Percentiles rank a stretch among this genome's conserved stretches.
These are phyloP conservation scores for Thelephora terrestris DNA, from an alignment of 1,284 basidiomycete genomes.

Conservation along the genomic window DNA sequence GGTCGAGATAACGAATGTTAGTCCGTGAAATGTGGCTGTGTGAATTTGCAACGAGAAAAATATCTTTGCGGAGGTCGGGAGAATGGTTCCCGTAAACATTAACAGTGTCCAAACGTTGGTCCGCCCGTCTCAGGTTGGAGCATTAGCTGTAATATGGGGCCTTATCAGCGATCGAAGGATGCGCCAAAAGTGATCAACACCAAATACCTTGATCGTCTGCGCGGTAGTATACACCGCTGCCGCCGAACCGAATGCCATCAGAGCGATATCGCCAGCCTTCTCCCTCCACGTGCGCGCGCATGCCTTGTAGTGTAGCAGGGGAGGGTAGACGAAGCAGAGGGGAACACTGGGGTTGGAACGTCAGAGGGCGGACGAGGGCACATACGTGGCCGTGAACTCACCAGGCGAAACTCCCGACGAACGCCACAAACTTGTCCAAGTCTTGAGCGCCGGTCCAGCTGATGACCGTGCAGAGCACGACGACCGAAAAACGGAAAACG, in stretches of 20 bases:
- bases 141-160: conserved; percentile 25
- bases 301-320: conserved; percentile 88
- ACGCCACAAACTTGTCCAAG: conserved; percentile 94
- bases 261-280: conserved; percentile 64
- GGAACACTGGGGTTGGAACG: conserved; percentile 60
- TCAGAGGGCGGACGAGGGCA: not conserved
- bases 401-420: conserved; percentile 94
- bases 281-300: conserved; percentile 66
- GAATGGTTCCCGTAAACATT: no score
- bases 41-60: no score
- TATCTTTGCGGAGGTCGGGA: no score
- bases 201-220: conserved; percentile 69
- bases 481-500: conserved; percentile 70
- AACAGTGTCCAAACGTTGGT: conserved; percentile 15
- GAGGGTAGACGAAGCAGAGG: conserved; percentile 89
- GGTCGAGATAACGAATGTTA: no score
- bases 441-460: conserved; percentile 84
- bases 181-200: conserved; percentile 13
- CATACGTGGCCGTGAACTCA: conserved; percentile 30
- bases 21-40: no score
- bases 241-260: conserved; percentile 77
- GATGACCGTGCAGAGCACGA: conserved; percentile 66
- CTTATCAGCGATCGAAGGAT: not conserved
- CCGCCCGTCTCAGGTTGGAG: conserved; percentile 17
- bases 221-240: conserved; percentile 80